Base-by-base conservation (phyloP, 2,329 filamentous ascomycete genomes). In the Aspergillus japonicus region DNA sequence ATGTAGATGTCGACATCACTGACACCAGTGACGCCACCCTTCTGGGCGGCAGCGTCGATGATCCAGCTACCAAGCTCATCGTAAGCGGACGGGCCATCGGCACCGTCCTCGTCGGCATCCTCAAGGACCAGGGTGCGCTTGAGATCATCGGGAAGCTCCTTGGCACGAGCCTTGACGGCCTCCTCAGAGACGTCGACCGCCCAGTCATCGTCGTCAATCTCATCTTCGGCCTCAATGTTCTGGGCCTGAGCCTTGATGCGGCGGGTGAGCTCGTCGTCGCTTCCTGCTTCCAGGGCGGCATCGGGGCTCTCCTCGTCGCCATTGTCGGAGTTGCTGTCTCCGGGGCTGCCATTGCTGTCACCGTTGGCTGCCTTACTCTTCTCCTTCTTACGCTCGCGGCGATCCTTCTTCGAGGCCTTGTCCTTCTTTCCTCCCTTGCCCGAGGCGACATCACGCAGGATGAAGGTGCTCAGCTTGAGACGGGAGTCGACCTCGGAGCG, bases 1-100 rank as follows among this genome's bases (percentile, higher is more conserved):
- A 96, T 81, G 79, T 96, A 98, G 75, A 99, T 91, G 44, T 93
- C 89, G 66, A 98, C 85, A 71, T 96, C 93, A 73, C 92, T 88
- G 66, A 99, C 85, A 61, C 92, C 88, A 79, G 87, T 83, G 69
- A 96, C 83, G 69, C 87, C 83, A 63, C 89, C 90, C 78, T 83
- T 88, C 65, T 86, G 85, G 60, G 87, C 83, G 59, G 88, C 87
- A 73, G 93, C 83, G 61, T 82, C 83, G 72, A 91, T 85, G 71
- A 99, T 91, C 95, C 95, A 99, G 79, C 89, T 91, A 73, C 93
- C 95, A 65, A 99, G 87, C 69, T 91, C 87, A 74, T 97, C 93
- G 75, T 98, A 99, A 74, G 86, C 83, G 67, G 86, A 93, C 78
- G 87, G 86, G 59, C 87, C 87, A 72, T 93, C 92, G 65, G 87